Evolutionary conservation across 139 green algal species (phyloP).

Genomic region (Yamagishiella unicocca): DNA sequence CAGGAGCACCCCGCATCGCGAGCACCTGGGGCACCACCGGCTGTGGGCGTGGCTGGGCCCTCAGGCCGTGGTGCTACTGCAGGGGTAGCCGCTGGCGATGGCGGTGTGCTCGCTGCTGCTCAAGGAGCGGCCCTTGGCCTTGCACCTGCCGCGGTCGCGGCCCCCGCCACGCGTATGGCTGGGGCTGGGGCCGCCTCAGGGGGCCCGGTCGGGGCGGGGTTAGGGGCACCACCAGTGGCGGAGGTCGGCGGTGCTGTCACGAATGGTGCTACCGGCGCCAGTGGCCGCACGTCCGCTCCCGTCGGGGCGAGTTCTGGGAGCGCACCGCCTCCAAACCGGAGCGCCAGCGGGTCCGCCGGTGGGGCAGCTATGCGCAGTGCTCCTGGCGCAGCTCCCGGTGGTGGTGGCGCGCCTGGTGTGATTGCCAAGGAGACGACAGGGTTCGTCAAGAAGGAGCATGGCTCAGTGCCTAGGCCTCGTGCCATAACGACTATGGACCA

Average conservation of each 20-base stretch:
- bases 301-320: too few relatives aligned
- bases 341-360: too few relatives aligned
- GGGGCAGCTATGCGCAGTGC: not conserved
- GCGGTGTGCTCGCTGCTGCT: not conserved
- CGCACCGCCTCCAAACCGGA: too few relatives aligned
- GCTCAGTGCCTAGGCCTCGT: not conserved
- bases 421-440: not conserved
- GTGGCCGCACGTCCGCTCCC: too few relatives aligned
- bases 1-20: not conserved
- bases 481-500: constrained; percentile 35
- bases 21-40: not conserved
- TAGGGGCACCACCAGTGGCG: not conserved
- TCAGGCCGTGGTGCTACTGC: not conserved
- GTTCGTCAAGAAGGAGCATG: not conserved
- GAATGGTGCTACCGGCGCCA: too few relatives aligned
- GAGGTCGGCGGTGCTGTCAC: too few relatives aligned
- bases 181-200: too few relatives aligned
- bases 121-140: too few relatives aligned
- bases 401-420: not conserved
- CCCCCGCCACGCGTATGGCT: too few relatives aligned
- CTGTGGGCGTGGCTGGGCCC: not conserved
- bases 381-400: not conserved
- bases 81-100: not conserved
- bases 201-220: not conserved
- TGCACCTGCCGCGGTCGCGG: too few relatives aligned